Base-by-base conservation (phyloP, 148 eudicot species). In the Simmondsia chinensis region DNA sequence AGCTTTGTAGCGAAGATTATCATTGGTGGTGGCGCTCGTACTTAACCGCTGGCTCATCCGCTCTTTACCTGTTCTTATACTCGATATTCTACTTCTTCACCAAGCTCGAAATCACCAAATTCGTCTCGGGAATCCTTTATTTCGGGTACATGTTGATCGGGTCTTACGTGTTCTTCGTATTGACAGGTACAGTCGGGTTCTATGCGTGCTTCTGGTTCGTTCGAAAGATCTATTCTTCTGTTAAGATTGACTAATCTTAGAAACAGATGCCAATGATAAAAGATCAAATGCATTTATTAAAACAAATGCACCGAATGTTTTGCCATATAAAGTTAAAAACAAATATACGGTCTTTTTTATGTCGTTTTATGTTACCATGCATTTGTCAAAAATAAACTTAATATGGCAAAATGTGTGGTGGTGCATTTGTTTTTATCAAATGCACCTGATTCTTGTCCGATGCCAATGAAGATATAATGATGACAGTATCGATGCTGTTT, bases 1-100 rank as follows among this genome's bases (percentile, higher is more conserved):
- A 50, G 40, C 9, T 50, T 15, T 50, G 54, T 43, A 50, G 54
- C 37, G 54, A 50, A 36, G 54, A 50, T 25, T 50, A 50, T 35
- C 32, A 35, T 25, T 50, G 54, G 54, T 50, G 54, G 54, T 50
- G 54, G 54, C 35, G 54, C 10, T 27, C 54, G 13, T 50, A 50
- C 43, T 27, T 50, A 17, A 50, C 54, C 4, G 32, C 54, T 4
- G 54, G 54, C 9, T 50, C 54, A 22, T 50, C 54, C 6, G 54
- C 54, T 6, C 22, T 50, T 4, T 50, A 50, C 33, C 33, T 50
- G 14, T 50, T 50, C 33, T 25, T 50, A 11, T 50, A 50, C 43
- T 36, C 54, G 23, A 36, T 36, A 5, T 50, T 50, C 43, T 50
- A 50, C 27, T 50, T 50, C 54, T 50, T 50, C 54, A 50, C 54